Evolutionary conservation across 2,329 filamentous ascomycete genomes (phyloP).

Genomic region (Penicillium sp.): DNA sequence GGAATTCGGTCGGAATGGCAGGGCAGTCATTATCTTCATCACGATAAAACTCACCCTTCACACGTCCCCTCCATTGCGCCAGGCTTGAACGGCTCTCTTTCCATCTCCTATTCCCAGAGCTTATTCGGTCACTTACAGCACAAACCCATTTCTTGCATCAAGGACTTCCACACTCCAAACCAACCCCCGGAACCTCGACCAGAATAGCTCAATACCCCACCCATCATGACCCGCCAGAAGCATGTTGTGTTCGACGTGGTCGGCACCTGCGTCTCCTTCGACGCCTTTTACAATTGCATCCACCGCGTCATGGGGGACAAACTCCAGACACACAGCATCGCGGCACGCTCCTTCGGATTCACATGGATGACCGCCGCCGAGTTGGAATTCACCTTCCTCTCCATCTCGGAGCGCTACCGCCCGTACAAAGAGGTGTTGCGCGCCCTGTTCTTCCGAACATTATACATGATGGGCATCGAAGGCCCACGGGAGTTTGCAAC

Average conservation of each 20-base stretch:
- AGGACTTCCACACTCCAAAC: no score
- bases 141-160: no score
- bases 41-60: no score
- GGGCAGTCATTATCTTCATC: no score
- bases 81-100: no score
- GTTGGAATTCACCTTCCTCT: constrained; percentile 48
- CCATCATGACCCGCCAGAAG: constrained; percentile 27
- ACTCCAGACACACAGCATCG: constrained; percentile 35
- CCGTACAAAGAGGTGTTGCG: constrained; percentile 42
- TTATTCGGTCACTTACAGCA: no score
- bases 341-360: constrained; percentile 42
- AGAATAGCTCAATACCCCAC: not conserved
- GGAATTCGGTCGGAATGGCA: no score
- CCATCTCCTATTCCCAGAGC: no score
- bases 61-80: no score
- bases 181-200: no score
- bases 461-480: constrained; percentile 42
- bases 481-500: constrained; percentile 41
- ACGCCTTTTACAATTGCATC: constrained; percentile 42
- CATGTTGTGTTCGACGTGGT: constrained; percentile 55
- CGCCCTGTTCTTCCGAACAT: constrained; percentile 45
- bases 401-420: constrained; percentile 41
- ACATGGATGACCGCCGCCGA: constrained; percentile 47
- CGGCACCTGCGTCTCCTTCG: constrained; percentile 47
- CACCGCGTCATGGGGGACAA: constrained; percentile 37